These are phyloP conservation scores for Ricinus communis DNA, from an alignment of 345 rosid species.

Conservation along the genomic window DNA sequence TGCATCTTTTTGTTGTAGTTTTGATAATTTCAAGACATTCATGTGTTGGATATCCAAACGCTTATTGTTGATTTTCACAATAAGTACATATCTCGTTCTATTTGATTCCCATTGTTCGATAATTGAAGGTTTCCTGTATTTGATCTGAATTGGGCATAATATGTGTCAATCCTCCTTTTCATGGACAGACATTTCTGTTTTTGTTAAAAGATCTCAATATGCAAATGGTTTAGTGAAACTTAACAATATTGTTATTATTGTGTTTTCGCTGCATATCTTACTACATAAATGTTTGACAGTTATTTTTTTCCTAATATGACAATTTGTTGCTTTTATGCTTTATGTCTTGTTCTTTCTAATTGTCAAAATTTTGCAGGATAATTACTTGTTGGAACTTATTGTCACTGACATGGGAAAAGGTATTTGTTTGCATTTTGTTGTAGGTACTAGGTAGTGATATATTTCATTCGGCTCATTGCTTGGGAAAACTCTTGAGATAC, in stretches of 20 bases:
- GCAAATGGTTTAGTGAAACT: too few relatives aligned
- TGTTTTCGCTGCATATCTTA: not conserved
- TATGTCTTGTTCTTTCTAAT: slow-evolving; percentile 14
- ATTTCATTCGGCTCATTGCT: not conserved
- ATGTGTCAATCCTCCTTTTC: not conserved
- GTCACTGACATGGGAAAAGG: slow-evolving; percentile 79
- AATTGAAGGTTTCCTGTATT: too few relatives aligned
- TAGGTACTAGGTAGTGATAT: not conserved
- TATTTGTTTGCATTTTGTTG: slow-evolving; percentile 22
- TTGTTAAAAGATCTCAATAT: too few relatives aligned
- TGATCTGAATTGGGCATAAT: too few relatives aligned
- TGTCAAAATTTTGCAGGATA: slow-evolving; percentile 50
- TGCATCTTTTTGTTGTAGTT: too few relatives aligned
- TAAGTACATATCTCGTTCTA: not conserved
- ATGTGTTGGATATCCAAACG: too few relatives aligned
- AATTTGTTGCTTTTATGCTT: not conserved
- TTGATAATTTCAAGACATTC: too few relatives aligned
- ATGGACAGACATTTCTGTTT: too few relatives aligned
- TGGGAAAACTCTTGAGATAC: slow-evolving; percentile 6
- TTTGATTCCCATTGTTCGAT: too few relatives aligned
- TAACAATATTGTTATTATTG: not conserved
- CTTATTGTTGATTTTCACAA: too few relatives aligned
- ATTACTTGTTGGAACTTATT: slow-evolving; percentile 56
- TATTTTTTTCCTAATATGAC: not conserved
- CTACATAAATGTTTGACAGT: not conserved